Percentiles rank a stretch among this genome's conserved stretches.
Evolutionary conservation across 2,329 filamentous ascomycete species (phyloP).

Genomic region (Trichoderma pleuroti): DNA sequence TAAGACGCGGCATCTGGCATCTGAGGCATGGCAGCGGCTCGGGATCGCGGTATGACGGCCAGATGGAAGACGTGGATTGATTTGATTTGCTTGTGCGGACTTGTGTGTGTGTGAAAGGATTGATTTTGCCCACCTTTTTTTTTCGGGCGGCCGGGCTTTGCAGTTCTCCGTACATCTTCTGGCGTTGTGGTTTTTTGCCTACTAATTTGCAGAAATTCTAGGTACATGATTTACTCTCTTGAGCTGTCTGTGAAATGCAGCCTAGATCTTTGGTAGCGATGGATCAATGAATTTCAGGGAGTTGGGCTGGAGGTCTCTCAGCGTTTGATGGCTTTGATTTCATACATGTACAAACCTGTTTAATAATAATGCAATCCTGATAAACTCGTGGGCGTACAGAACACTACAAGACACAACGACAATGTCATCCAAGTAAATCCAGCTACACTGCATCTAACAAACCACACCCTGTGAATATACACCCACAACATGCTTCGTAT

Average conservation of each 20-base stretch:
- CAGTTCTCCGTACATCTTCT: neutral
- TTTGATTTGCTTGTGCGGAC: neutral
- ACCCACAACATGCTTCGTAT: neutral
- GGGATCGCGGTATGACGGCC: neutral
- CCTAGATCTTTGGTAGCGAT: neutral
- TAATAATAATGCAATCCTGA: neutral
- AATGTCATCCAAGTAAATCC: neutral
- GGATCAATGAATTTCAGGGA: neutral
- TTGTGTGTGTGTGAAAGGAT: neutral
- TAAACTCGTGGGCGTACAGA: neutral
- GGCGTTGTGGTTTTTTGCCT: neutral
- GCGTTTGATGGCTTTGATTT: neutral
- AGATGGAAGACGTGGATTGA: neutral
- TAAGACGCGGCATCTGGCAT: constrained; percentile 33
- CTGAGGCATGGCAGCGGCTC: constrained; percentile 25
- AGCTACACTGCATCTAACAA: neutral
- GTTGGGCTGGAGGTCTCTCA: neutral
- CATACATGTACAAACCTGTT: neutral
- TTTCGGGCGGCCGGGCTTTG: neutral
- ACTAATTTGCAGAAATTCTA: neutral
- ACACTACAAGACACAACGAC: neutral
- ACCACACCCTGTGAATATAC: neutral
- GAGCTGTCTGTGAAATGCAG: neutral
- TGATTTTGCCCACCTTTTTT: neutral
- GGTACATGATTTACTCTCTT: neutral